Base-by-base conservation (phyloP, 2,329 filamentous ascomycete species). In the Phyllosticta citriasiana region DNA sequence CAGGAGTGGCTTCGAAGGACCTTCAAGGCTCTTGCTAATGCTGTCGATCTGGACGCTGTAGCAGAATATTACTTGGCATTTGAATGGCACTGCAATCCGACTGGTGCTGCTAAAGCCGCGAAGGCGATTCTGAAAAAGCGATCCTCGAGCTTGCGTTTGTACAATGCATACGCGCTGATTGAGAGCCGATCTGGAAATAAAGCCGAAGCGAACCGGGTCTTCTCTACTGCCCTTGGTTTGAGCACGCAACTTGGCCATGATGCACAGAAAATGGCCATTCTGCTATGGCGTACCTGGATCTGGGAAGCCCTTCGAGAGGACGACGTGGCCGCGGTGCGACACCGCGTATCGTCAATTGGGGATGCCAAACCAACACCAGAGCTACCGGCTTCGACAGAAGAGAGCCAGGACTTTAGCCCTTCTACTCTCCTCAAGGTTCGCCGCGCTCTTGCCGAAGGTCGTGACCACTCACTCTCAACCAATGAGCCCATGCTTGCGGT, bases 111-210 rank as follows among this genome's bases (percentile, higher is more conserved):
- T 65, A 95, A 90, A 69, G 78, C 81, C 6, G 89, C 90, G 0
- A 96, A 90, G 67, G 74, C 75, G 6, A 76, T 96, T 0, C 73
- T 97, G n/a, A 93, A 88, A 69, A 80, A 79, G 55, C 82, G 84
- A 60, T 78, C 85, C 0, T 78, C 83, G 0, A 87, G 84, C 66
- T 71, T 89, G 2, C 77, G 79, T 14, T 77, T 97, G 0, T 97
- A 95, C 73, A 88, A 91, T 66, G 84, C 86, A 0, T 96, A 93
- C 68, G 89, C 88, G 0, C 74, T 90, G 14, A 83, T 91, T 3
- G 89, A 96, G 72, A 79, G 75, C 65, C 76, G 78, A 1, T 80
- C 80, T 30, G 83, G 80, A 0, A 86, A 87, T 25, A 66, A 70
- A 1, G 78, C 82, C 0, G 76, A 84, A 55, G 86, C 88, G 4